phyloP scores from a whole-genome alignment of 192 early-diverging fungal species.

The Diversispora eburnea region DNA sequence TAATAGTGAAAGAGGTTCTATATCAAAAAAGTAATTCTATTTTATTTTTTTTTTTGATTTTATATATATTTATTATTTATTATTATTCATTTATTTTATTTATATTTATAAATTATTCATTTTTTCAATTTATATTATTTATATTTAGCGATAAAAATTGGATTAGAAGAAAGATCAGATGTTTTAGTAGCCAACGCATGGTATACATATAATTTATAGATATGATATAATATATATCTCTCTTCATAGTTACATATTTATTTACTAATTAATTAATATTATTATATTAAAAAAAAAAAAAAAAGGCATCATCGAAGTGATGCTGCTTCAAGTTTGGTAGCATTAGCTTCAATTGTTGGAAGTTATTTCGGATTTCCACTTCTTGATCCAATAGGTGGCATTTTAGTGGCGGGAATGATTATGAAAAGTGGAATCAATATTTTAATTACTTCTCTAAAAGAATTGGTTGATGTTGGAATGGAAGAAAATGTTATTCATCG shows the following conservation, averaged over 20 bases:
- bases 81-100: background rate
- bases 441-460: constrained; percentile 38
- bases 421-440: constrained; percentile 58
- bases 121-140: background rate
- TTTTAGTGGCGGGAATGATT: constrained; percentile 70
- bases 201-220: constrained; percentile 26
- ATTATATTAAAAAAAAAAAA: constrained; percentile 8
- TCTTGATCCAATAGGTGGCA: constrained; percentile 73
- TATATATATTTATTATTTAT: constrained; percentile 6
- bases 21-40: constrained; percentile 56
- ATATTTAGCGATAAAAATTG: constrained; percentile 55
- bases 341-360: constrained; percentile 70
- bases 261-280: background rate
- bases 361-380: constrained; percentile 65
- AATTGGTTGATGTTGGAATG: constrained; percentile 38
- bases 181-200: constrained; percentile 84
- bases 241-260: too few species aligned
- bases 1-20: constrained; percentile 73
- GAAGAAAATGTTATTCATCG: constrained; percentile 29
- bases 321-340: constrained; percentile 67
- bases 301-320: constrained; percentile 77
- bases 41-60: background rate
- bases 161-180: constrained; percentile 54
- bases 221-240: too few species aligned
- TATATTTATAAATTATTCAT: too few species aligned